Evolutionary conservation across 768 basidiomycete genomes (phyloP), one percentile per base, ranked within the genome.

Genomic region (Gelatoporia subvermispora): DNA sequence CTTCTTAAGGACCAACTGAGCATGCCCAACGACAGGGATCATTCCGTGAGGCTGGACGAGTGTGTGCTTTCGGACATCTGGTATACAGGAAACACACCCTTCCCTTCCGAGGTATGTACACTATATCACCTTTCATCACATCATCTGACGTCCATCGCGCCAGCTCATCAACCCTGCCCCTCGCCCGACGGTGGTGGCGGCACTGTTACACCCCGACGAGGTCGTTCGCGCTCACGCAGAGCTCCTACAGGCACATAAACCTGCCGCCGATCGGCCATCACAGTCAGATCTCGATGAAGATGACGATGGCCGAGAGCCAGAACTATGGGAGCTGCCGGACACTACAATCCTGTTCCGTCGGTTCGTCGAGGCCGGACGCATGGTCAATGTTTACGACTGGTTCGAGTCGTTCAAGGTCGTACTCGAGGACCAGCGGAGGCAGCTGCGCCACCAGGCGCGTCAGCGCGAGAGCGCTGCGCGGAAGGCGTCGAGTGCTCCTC

Each of bases 371-470:
- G 85, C 85, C 41, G 88, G 87, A 39, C 83, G 76, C 67, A 77
- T 86, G 78, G 80, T 93, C 65, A 93, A 93, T 60, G 76, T 90
- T 2, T 91, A 87, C 61, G 91, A 93, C 64, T 92, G 89, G 91
- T 91, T 82, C 58, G 82, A 88, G 55, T 77, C 84, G 20, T 93
- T 93, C 63, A 73, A 77, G 25, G 64, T 72, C 18, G 84, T 78
- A 25, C 65, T 92, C 45, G 87, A 88, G 61, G 68, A 67, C 1
- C 86, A 86, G 65, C 64, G 65, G 16, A 48, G 52, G 49, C 59
- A 58, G 9, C 45, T 60, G 44, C 48, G 52, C 20, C 49, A 56
- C 8, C 55, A 44, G 61, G 67, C 50, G 18, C 38, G 31, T 3
- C 28, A 31, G 28, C 28, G 28, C 28, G 28, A 31, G 13, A 31